A percentile compares a stretch with the other conserved stretches of the same genome.
Conservation (phyloP, 257 asterid species). For the Solanum tarijense region DNA sequence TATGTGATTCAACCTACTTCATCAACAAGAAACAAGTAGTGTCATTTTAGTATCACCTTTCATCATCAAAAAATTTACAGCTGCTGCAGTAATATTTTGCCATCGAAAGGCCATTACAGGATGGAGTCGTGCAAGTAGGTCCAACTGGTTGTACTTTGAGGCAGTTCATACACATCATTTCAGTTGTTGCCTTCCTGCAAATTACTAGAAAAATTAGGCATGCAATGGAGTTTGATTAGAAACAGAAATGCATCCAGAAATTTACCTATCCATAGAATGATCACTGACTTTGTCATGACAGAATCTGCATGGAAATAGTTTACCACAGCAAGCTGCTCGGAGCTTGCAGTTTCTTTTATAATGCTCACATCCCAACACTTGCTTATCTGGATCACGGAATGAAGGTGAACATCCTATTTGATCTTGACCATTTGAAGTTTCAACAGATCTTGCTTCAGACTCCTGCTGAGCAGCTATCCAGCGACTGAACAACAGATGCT, state of each 20-base stretch:
- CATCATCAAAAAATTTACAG: constrained; percentile 94
- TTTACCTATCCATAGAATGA: constrained; percentile 94
- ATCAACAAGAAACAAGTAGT: background rate
- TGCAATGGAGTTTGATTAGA: background rate
- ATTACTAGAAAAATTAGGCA: background rate
- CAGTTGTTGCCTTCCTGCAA: constrained; percentile 90
- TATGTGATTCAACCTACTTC: background rate
- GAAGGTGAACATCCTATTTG: constrained; percentile 64
- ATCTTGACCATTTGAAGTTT: constrained; percentile 44
- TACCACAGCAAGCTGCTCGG: constrained; percentile 95
- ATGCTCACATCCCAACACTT: constrained; percentile 82
- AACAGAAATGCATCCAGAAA: background rate
- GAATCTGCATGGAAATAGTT: constrained; percentile 78
- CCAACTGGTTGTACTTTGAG: constrained; percentile 80
- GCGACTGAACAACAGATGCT: constrained; percentile 40
- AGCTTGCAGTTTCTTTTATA: constrained; percentile 95
- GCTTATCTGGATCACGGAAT: constrained; percentile 67
- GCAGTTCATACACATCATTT: constrained; percentile 98
- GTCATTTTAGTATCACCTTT: constrained; percentile 36
- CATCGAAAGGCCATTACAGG: constrained; percentile 74
- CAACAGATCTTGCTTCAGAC: constrained; percentile 43
- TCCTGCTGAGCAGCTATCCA: constrained; percentile 99
- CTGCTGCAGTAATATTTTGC: constrained; percentile 92
- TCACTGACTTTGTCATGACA: constrained; percentile 98
- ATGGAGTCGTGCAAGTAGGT: constrained; percentile 62